Evolutionary conservation across 2,329 filamentous ascomycete species (phyloP).

Genomic region (Penicillium sclerotigenum): DNA sequence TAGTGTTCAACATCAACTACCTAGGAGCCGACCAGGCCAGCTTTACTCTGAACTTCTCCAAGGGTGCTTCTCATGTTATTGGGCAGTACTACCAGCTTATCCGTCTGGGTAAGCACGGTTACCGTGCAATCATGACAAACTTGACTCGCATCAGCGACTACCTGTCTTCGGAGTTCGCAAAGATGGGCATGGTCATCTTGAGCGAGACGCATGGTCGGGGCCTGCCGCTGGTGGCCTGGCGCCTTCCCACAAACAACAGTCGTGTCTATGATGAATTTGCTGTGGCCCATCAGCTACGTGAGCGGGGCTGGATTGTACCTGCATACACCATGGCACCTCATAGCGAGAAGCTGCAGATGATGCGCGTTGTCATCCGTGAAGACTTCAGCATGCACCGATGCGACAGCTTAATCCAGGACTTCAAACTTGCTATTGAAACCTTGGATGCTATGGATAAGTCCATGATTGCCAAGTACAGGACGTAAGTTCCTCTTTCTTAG

Average conservation of each 20-base stretch:
- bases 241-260: conserved; percentile 58
- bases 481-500: conserved; percentile 45
- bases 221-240: conserved; percentile 86
- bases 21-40: conserved; percentile 91
- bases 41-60: conserved; percentile 96
- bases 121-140: conserved; percentile 91
- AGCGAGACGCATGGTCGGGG: conserved; percentile 73
- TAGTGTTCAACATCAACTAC: conserved; percentile 99
- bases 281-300: conserved; percentile 78
- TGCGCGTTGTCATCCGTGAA: conserved; percentile 87
- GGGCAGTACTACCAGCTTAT: conserved; percentile 98
- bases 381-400: conserved; percentile 83
- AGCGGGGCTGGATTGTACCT: conserved; percentile 87
- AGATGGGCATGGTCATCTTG: conserved; percentile 83
- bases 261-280: conserved; percentile 71
- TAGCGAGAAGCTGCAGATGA: conserved; percentile 78
- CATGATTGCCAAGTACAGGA: conserved; percentile 65
- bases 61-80: conserved; percentile 90
- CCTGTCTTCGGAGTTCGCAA: conserved; percentile 68
- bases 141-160: conserved; percentile 88
- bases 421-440: conserved; percentile 70
- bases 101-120: conserved; percentile 87
- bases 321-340: conserved; percentile 97
- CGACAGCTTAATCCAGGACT: conserved; percentile 72
- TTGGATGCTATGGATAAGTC: conserved; percentile 72